Conservation (phyloP, 306 rosid species). For the Glycyrrhiza uralensis region DNA sequence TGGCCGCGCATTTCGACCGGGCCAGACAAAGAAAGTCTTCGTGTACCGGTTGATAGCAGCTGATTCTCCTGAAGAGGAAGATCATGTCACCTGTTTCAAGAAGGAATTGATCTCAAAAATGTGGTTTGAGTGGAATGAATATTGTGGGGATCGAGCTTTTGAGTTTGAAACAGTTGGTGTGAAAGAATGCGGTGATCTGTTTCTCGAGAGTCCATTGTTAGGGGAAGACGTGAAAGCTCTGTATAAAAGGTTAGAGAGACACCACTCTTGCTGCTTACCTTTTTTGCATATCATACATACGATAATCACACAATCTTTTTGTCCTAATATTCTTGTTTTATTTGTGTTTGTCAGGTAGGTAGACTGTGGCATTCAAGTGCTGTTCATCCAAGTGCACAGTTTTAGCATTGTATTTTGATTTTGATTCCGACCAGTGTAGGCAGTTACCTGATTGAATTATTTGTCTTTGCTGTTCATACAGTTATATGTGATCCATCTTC, state of each 20-base stretch:
- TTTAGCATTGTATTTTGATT: background rate
- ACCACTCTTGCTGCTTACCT: background rate
- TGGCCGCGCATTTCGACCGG: conserved; percentile 96
- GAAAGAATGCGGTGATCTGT: conserved; percentile 61
- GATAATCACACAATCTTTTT: background rate
- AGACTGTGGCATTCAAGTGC: conserved; percentile 14
- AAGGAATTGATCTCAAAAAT: conserved; percentile 77
- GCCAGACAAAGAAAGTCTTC: conserved; percentile 71
- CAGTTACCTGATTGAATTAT: background rate
- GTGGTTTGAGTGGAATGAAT: conserved; percentile 98
- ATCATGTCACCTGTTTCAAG: conserved; percentile 66
- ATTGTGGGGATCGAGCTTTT: conserved; percentile 59
- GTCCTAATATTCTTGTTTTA: conserved; percentile 16
- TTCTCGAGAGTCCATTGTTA: conserved; percentile 55
- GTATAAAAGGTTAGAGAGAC: conserved; percentile 76
- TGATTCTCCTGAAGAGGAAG: conserved; percentile 85
- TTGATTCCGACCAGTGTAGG: conserved; percentile 2
- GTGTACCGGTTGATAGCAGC: conserved; percentile 76
- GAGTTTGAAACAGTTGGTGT: conserved; percentile 50
- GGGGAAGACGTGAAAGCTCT: conserved; percentile 62
- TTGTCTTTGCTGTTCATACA: background rate
- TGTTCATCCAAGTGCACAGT: background rate
- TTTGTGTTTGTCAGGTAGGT: conserved; percentile 56
- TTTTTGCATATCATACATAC: background rate
- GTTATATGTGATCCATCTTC: background rate